Base-by-base conservation (phyloP, 257 asterid species). In the Buddleja alternifolia region DNA sequence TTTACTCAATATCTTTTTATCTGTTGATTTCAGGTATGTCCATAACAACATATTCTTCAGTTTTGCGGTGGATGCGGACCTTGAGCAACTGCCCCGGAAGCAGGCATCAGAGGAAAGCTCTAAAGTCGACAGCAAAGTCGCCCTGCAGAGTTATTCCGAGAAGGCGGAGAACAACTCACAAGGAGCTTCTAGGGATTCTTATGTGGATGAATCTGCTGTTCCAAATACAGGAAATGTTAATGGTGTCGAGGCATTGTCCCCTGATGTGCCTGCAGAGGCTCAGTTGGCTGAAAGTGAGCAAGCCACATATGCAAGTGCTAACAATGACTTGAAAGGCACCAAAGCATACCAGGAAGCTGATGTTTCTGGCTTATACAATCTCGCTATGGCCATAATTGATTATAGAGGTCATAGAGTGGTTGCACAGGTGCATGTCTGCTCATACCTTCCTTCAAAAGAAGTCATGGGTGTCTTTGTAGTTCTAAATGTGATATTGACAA, bases 291-390 rank as follows among this genome's bases (percentile, higher is more conserved):
- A 94, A 82, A 89, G 95, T 68, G 99, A 94, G 81, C 99, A 94
- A 83, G 96, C 99, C 74, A 91, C 97, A 14, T 94, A 87, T 80
- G 98, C 98, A 60, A 89, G 97, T 76, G 96, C 97, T 67, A 91
- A 94, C 78, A 94, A 91, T 82, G 99, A 94, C 75, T 84, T 94
- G 78, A 91, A 82, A 82, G 98, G 99, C 81, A 91, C 99, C 10
- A 94, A 84, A 75, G 97, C 99, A 25, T 91, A 84, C 79, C 98
- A 94, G 81, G 99, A 94, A 86, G 98, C 95, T 64, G 97, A 91
- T 80, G 80, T 91, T 64, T 82, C 93, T 72, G 98, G 97, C 51
- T 76, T 94, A 54, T 91, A 87, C 86, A 91, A 86, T 82, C 96
- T 94, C 70, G 97, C 97, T 24, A 91, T 94, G 97, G 93, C 96